Percentiles rank a stretch among this genome's conserved stretches.
Conservation (phyloP, 2,329 filamentous ascomycete species). For the Scedosporium minutisporum region DNA sequence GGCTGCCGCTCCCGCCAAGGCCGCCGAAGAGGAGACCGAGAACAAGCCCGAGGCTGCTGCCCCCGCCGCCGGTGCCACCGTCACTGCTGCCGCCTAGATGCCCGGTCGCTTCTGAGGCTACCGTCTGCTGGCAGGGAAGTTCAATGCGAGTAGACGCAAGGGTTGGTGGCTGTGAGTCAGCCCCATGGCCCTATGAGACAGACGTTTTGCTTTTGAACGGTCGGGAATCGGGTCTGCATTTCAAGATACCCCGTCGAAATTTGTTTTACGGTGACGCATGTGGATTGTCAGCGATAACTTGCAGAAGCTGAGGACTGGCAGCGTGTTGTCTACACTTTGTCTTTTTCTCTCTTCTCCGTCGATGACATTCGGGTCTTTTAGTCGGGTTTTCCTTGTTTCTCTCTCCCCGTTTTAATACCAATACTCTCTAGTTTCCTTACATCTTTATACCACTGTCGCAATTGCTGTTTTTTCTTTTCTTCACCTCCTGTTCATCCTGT, state of each 20-base stretch:
- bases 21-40: constrained; percentile 23
- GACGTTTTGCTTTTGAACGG: constrained; percentile 19
- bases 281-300: constrained; percentile 10
- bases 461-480: constrained; percentile 8
- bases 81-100: constrained; percentile 43
- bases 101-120: constrained; percentile 8
- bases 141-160: background rate
- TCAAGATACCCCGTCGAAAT: constrained; percentile 47
- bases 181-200: background rate
- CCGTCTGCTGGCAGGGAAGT: background rate
- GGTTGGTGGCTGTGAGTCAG: background rate
- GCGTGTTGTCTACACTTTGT: background rate
- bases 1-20: constrained; percentile 14
- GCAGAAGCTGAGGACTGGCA: background rate
- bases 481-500: constrained; percentile 15
- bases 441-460: constrained; percentile 5
- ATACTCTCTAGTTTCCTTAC: constrained; percentile 1
- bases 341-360: background rate
- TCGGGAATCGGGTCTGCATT: constrained; percentile 46
- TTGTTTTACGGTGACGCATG: constrained; percentile 24
- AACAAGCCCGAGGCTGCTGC: constrained; percentile 31
- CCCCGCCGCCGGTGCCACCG: constrained; percentile 32
- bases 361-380: background rate
- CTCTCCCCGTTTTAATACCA: constrained; percentile 6
- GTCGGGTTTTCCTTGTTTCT: constrained; percentile 1